These are phyloP conservation scores for Colletotrichum lupini DNA, from an alignment of 2,329 filamentous ascomycete species.

Conservation along the genomic window DNA sequence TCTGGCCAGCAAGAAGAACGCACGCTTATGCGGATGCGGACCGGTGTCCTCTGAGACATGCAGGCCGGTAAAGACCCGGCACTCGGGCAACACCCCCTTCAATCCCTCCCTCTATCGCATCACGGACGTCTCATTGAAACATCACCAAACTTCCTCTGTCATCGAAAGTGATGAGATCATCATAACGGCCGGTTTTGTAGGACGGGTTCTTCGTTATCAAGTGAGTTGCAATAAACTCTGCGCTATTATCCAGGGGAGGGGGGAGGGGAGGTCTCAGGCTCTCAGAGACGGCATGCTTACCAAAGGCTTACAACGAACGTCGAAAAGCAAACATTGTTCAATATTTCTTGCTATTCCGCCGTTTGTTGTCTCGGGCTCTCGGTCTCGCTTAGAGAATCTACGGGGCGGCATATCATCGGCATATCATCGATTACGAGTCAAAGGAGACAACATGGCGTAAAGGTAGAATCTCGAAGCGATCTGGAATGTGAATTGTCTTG, in stretches of 20 bases:
- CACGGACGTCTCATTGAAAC: not conserved
- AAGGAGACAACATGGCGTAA: slow-evolving; percentile 32
- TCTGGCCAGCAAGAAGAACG: not conserved
- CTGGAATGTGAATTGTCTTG: slow-evolving; percentile 8
- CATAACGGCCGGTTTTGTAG: not conserved
- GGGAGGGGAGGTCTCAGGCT: not conserved
- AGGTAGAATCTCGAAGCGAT: not conserved
- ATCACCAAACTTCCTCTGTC: not conserved
- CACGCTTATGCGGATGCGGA: not conserved
- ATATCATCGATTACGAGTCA: slow-evolving; percentile 7
- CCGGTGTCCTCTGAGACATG: not conserved
- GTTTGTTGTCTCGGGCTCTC: slow-evolving; percentile 25
- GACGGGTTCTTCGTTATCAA: too few relatives aligned
- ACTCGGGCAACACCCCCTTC: not conserved
- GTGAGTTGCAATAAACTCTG: not conserved
- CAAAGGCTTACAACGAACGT: slow-evolving; percentile 2
- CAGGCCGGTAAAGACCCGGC: not conserved
- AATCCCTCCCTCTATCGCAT: not conserved
- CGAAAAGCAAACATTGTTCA: slow-evolving; percentile 2
- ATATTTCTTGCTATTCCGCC: not conserved
- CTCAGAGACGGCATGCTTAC: not conserved
- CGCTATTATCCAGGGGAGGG: not conserved
- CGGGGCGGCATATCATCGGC: not conserved
- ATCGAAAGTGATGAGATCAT: not conserved
- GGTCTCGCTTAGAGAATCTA: not conserved